Base-by-base conservation (phyloP, 2,329 filamentous ascomycete genomes). In the Calonectria pseudoturangicola region DNA sequence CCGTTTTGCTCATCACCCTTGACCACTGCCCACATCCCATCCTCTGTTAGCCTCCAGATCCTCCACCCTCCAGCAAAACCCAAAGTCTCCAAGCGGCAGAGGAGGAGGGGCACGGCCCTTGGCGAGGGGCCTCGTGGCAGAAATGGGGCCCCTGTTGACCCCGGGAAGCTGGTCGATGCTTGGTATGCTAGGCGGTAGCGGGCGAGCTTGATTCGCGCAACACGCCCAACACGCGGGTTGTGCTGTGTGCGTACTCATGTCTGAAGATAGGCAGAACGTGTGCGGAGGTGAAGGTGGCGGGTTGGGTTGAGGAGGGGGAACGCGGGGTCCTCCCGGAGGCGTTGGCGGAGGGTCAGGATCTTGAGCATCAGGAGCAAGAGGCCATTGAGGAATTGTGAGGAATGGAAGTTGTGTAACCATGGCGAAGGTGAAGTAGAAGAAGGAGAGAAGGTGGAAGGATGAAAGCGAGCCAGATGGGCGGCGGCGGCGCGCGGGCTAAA, bases 211-310 rank as follows among this genome's bases (percentile, higher is more conserved):
- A 48, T n/a, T 41, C 45, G 56, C 21, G 43, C 41, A 68, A 43
- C 25, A 48, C 30, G 43, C 28, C 56, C 43, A 68, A 33, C 28
- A 48, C n/a, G 33, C 30, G 30, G 39, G 21, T 21, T 21, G 21
- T 41, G 45, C 39, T 51, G 39, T 33, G 60, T 25, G 27, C 39
- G 39, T 7, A 47, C 13, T 47, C 39, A 25, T 15, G 45, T 63
- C 41, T 28, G 27, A 30, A 63, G 39, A 33, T 10, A 47, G 25
- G 16, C 9, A 47, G 58, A 67, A 77, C 41, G 62, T 73, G 62
- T 81, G 77, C 48, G 80, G 80, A 72, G 80, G 80, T 68, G 76
- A 81, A 1, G 80, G 80, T 48, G 80, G 80, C 70, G 80, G 76
- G 43, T 76, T 70, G 36, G 80, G 80, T 25, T 79, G 78, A 13